phyloP scores from a whole-genome alignment of 2,329 filamentous ascomycete species.

The Sclerotinia glacialis region DNA sequence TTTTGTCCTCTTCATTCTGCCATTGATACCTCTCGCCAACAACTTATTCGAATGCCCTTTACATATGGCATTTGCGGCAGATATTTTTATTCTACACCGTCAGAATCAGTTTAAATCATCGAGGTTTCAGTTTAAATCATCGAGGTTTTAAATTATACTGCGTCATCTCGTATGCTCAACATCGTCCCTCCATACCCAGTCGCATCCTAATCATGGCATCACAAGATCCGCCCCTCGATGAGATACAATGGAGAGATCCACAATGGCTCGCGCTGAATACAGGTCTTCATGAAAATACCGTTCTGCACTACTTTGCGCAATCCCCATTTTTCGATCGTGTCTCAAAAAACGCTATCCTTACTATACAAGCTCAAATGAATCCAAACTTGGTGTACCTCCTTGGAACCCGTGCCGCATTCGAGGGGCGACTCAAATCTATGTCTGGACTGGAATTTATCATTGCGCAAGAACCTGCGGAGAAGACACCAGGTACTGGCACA shows the following conservation, averaged over 20 bases:
- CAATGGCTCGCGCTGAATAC: conserved; percentile 50
- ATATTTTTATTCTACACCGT: neutral
- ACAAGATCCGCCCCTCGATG: conserved; percentile 57
- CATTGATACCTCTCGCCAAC: neutral
- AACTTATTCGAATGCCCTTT: neutral
- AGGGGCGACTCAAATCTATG: conserved; percentile 61
- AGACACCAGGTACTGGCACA: conserved; percentile 57
- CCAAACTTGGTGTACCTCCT: conserved; percentile 56
- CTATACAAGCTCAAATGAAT: conserved; percentile 61
- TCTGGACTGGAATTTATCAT: conserved; percentile 65
- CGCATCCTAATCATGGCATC: conserved; percentile 43
- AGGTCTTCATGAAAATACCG: conserved; percentile 58
- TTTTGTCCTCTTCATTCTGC: neutral
- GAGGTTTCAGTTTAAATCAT: no score
- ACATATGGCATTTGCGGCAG: neutral
- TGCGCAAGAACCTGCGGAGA: conserved; percentile 62
- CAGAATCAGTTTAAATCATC: no score
- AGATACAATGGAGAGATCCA: conserved; percentile 64
- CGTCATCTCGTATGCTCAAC: neutral
- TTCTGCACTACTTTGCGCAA: conserved; percentile 65
- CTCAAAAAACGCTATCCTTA: conserved; percentile 64
- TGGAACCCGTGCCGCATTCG: conserved; percentile 60
- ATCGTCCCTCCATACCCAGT: no score
- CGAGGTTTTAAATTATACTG: neutral
- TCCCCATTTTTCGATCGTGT: conserved; percentile 67